Evolutionary conservation across 2,329 filamentous ascomycete genomes (phyloP), one percentile per base, ranked within the genome.

Genomic region (Penicillium polonicum): DNA sequence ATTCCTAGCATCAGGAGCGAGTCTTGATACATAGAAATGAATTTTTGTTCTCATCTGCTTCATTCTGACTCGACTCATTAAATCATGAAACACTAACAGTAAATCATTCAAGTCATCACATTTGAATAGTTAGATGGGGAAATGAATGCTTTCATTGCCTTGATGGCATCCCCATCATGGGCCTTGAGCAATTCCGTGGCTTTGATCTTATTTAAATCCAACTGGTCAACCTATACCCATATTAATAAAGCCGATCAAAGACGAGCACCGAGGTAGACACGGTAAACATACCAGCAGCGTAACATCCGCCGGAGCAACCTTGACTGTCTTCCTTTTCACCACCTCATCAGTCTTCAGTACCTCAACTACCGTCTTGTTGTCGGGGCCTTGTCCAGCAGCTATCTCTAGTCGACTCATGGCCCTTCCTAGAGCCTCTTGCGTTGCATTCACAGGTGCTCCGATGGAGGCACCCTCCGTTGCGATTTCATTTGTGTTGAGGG

Each of bases 351-450:
- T 69, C 59, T 70, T 72, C 58, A 68, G 68, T 38, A 67, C 62
- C 44, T 67, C 68, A 1, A 55, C 44, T 15, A 59, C 50, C 45
- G 60, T 57, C 42, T 64, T 70, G 60, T 36, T 60, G 55, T 21
- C 67, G 12, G 60, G 15, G 31, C 60, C 68, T 27, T 68, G 59
- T 1, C 69, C 72, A 38, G 72, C 71, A 5, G 72, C 70, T 56
- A 79, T 76, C 60, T 81, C 79, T n/a, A 82, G 62, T 36, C 78
- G 70, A 55, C 73, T 79, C 74, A 82, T 81, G 3, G 79, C 79
- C 61, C 77, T 79, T 0, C 76, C 77, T n/a, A 82, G 65, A 0
- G 78, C 79, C 63, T 81, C 78, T 58, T 80, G 79, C 38, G 80
- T 77, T 0, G 73, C 73, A 15, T 66, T 67, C 1, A 72, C 70